Base-by-base conservation (phyloP, 805 yeast species). In the Ogataea trehaloabstinens region DNA sequence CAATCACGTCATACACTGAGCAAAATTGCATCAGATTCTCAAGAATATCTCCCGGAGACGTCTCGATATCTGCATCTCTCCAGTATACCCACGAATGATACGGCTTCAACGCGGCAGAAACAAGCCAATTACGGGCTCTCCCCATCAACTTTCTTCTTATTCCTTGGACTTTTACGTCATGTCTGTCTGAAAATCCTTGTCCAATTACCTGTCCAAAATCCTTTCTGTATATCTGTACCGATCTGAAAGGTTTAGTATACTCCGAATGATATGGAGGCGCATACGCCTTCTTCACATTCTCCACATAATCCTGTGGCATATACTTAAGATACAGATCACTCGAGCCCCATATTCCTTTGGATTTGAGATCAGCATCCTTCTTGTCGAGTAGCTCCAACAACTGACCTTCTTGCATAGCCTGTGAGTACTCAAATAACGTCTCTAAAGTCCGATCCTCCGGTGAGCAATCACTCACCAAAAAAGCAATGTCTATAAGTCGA, bases 51-150 rank as follows among this genome's bases (percentile, higher is more conserved):
- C 87, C 88, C 0, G 91, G 90, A 49, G 85, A 79, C n/a, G 84
- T 70, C 55, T 85, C 95, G 35, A 85, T 80, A 55, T 85, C 95
- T 2, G 78, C 93, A 60, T 85, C 95, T 67, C 95, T 72, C 95
- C 95, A 85, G 56, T 85, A 85, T 10, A 85, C 91, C 95, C 95
- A 85, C 1, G 91, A 83, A 60, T 85, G 95, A 53, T 85, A 82
- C 3, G 95, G 88, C 54, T 82, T 78, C 42, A 85, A 66, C 0
- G 93, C 86, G 30, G 76, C 75, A 1, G 85, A 73, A 5, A 86
- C 74, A 33, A 85, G 64, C 95, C 95, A 85, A 56, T 85, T 85
- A 62, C 95, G 71, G 2, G 95, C 93, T 42, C 91, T 71, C 1
- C 90, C 95, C 95, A 85, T 85, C 49, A 85, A 62, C 55, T 85